Percentiles rank a stretch among this genome's conserved stretches.
These are phyloP conservation scores for Amphibolis antarctica DNA, from an alignment of 106 monocot species.

Conservation along the genomic window DNA sequence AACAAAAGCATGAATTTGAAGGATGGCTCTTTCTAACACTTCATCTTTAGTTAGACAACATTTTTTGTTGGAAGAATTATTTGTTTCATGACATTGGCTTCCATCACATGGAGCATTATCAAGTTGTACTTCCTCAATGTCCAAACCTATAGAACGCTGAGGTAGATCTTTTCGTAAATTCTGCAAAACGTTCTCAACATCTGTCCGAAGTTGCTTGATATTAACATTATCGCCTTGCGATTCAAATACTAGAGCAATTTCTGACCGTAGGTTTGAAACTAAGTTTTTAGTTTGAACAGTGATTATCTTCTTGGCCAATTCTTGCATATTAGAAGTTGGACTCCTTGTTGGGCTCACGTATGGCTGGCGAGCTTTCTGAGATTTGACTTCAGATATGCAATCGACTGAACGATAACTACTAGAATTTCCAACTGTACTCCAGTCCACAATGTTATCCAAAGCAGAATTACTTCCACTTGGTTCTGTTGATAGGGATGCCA, in stretches of 20 bases:
- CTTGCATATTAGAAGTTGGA: neutral
- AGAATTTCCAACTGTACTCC: neutral
- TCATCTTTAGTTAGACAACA: constrained; percentile 7
- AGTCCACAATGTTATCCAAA: neutral
- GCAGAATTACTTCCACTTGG: neutral
- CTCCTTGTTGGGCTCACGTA: neutral
- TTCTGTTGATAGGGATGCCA: constrained; percentile 12
- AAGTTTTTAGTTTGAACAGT: neutral
- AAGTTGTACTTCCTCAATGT: constrained; percentile 13
- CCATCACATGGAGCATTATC: neutral
- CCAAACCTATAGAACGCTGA: constrained; percentile 17
- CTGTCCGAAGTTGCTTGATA: constrained; percentile 16
- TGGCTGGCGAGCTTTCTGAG: neutral
- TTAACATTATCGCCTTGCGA: constrained; percentile 10
- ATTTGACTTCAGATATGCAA: neutral
- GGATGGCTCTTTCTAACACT: constrained; percentile 44
- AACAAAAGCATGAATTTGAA: constrained; percentile 51
- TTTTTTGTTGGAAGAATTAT: neutral
- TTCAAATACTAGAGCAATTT: constrained; percentile 27
- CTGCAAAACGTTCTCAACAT: constrained; percentile 25
- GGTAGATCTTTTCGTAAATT: constrained; percentile 26
- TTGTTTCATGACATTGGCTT: constrained; percentile 11
- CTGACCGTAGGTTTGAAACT: constrained; percentile 29
- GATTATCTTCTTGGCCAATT: neutral
- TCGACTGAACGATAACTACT: neutral